These are phyloP conservation scores for Corchorus capsularis DNA, from an alignment of 345 rosid species.

Conservation along the genomic window DNA sequence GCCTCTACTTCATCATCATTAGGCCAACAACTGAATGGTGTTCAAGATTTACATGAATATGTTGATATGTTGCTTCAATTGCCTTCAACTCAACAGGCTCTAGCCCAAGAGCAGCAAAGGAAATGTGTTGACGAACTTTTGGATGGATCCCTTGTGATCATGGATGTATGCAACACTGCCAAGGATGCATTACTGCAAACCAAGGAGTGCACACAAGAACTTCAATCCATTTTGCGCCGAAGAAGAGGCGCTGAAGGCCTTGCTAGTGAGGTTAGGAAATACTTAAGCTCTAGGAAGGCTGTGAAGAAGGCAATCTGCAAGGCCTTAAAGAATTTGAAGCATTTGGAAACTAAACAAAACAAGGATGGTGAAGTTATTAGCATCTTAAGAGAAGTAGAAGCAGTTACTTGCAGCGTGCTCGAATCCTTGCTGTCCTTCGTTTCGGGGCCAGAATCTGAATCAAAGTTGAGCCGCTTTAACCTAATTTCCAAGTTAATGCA, in stretches of 20 bases:
- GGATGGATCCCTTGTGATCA: constrained; percentile 32
- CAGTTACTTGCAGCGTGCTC: constrained; percentile 24
- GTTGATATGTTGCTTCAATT: constrained; percentile 26
- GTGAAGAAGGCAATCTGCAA: constrained; percentile 44
- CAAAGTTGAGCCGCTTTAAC: constrained; percentile 33
- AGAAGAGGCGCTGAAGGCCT: too few relatives aligned
- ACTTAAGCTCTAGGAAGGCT: constrained; percentile 29
- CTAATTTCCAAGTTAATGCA: constrained; percentile 37
- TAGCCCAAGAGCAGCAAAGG: constrained; percentile 34
- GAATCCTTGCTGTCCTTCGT: constrained; percentile 41
- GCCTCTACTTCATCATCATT: constrained; percentile 27
- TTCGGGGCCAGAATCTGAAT: constrained; percentile 30
- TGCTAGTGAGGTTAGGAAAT: too few relatives aligned
- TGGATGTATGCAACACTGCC: constrained; percentile 32
- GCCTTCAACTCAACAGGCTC: constrained; percentile 23
- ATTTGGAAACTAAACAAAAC: constrained; percentile 15
- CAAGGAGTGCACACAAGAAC: too few relatives aligned
- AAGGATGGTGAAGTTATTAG: constrained; percentile 14
- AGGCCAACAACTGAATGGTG: constrained; percentile 17
- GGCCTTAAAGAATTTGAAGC: constrained; percentile 33
- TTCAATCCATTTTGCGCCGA: too few relatives aligned
- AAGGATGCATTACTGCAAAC: constrained; percentile 30
- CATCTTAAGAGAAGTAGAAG: constrained; percentile 35
- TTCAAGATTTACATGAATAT: constrained; percentile 28
- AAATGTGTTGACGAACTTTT: constrained; percentile 23